Conservation (phyloP, 768 basidiomycete genomes). For the Russula brevipes region DNA sequence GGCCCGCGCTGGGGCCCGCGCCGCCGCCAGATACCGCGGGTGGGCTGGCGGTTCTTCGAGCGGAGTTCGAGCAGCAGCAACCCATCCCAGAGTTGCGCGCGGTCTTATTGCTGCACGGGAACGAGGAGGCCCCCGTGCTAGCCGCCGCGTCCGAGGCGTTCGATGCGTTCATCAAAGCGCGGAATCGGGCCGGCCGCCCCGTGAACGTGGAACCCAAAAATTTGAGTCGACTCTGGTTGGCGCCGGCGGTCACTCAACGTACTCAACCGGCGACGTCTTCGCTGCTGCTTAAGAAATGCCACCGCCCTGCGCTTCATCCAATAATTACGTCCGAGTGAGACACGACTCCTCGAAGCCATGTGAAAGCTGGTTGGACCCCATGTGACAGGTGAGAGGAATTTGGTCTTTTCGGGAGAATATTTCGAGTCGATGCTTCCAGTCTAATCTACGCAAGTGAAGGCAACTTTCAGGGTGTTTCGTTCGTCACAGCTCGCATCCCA, state of each 20-base stretch:
- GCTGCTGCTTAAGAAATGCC: too few relatives aligned
- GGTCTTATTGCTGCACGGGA: slow-evolving; percentile 11
- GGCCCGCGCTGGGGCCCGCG: neutral
- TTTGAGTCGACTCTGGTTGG: neutral
- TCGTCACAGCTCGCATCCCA: too few relatives aligned
- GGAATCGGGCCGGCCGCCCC: neutral
- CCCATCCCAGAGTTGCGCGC: slow-evolving; percentile 3
- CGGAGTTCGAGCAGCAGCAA: neutral
- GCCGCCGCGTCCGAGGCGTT: neutral
- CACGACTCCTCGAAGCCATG: too few relatives aligned
- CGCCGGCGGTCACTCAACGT: neutral
- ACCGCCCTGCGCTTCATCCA: too few relatives aligned
- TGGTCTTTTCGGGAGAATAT: too few relatives aligned
- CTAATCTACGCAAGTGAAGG: too few relatives aligned
- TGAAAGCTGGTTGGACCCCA: too few relatives aligned
- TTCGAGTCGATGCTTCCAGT: too few relatives aligned
- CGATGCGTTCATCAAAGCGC: neutral
- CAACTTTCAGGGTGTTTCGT: too few relatives aligned
- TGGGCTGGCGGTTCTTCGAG: neutral
- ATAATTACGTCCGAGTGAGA: too few relatives aligned
- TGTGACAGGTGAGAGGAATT: too few relatives aligned
- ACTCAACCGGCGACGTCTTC: too few relatives aligned
- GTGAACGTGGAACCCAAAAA: neutral
- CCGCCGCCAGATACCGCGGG: neutral
- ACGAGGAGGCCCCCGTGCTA: neutral